phyloP scores from a whole-genome alignment of 148 eudicot species.

The Amaranthus cruentus region DNA sequence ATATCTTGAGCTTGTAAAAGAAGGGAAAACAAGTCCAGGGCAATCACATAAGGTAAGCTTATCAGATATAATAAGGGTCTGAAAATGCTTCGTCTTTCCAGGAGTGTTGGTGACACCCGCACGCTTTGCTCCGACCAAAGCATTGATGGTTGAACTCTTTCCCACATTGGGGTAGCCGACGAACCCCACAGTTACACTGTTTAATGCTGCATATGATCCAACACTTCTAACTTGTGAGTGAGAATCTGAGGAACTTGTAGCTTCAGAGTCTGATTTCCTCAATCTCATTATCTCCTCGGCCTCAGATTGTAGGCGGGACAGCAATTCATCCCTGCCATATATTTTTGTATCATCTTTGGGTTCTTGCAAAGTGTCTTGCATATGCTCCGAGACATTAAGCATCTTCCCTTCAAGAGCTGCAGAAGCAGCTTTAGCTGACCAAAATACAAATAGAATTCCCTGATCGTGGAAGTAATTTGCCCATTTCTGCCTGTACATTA shows the following conservation, averaged over 20 bases:
- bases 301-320: constrained; percentile 76
- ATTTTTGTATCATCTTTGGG: constrained; percentile 57
- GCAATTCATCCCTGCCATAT: constrained; percentile 75
- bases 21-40: constrained; percentile 95
- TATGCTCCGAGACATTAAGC: constrained; percentile 22
- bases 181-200: constrained; percentile 70
- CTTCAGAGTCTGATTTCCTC: constrained; percentile 31
- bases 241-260: constrained; percentile 17
- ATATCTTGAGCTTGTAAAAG: constrained; percentile 93
- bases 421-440: constrained; percentile 99
- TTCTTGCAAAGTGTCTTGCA: constrained; percentile 32
- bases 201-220: constrained; percentile 22
- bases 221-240: constrained; percentile 25
- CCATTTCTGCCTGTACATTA: constrained; percentile 70
- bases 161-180: constrained; percentile 98
- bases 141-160: constrained; percentile 95
- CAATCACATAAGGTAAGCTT: constrained; percentile 91
- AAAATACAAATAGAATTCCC: constrained; percentile 78
- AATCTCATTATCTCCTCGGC: constrained; percentile 73
- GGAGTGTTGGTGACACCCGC: constrained; percentile 96
- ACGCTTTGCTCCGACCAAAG: constrained; percentile 75
- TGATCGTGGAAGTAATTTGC: constrained; percentile 72
- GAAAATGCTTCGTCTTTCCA: constrained; percentile 95
- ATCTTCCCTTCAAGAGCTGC: constrained; percentile 74
- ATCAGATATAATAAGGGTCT: constrained; percentile 82